phyloP scores from a whole-genome alignment of 208 protist genomes.

The Phytomonas francai region DNA sequence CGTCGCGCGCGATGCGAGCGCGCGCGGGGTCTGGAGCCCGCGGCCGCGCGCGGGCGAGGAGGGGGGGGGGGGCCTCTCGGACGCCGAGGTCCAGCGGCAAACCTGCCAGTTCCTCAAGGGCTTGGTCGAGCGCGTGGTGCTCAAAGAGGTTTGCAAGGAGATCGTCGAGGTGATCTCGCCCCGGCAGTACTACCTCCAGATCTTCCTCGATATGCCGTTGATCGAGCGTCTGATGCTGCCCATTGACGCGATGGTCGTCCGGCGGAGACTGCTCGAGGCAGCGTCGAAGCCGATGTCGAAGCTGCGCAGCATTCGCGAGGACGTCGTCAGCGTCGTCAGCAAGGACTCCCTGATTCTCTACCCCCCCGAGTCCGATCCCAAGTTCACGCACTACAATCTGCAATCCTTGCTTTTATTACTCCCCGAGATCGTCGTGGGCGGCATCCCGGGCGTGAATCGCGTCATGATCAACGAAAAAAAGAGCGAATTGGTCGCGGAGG shows the following conservation, averaged over 20 bases:
- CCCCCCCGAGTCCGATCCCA: conserved; percentile 42
- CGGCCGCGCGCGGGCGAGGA: neutral
- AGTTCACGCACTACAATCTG: conserved; percentile 67
- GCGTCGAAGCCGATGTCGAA: conserved; percentile 63
- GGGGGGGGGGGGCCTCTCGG: neutral
- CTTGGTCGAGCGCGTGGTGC: conserved; percentile 80
- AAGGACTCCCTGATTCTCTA: conserved; percentile 59
- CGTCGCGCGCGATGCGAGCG: conserved; percentile 4
- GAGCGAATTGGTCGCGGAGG: conserved; percentile 89
- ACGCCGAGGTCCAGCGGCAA: conserved; percentile 23
- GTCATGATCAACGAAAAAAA: conserved; percentile 91
- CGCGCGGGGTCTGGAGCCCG: neutral
- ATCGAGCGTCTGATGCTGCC: conserved; percentile 92
- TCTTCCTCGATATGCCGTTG: conserved; percentile 90
- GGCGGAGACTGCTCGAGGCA: conserved; percentile 61
- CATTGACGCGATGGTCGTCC: conserved; percentile 78
- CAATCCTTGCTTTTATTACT: conserved; percentile 84
- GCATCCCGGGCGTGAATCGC: conserved; percentile 90
- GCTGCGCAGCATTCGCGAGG: conserved; percentile 86
- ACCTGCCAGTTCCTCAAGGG: conserved; percentile 83
- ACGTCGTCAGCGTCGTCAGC: conserved; percentile 60
- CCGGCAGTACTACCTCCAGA: conserved; percentile 80
- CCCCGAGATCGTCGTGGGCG: conserved; percentile 89
- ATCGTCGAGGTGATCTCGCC: conserved; percentile 85
- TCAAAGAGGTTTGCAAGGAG: conserved; percentile 86